Conservation (phyloP, 805 yeast genomes). For the Candida argentea region DNA sequence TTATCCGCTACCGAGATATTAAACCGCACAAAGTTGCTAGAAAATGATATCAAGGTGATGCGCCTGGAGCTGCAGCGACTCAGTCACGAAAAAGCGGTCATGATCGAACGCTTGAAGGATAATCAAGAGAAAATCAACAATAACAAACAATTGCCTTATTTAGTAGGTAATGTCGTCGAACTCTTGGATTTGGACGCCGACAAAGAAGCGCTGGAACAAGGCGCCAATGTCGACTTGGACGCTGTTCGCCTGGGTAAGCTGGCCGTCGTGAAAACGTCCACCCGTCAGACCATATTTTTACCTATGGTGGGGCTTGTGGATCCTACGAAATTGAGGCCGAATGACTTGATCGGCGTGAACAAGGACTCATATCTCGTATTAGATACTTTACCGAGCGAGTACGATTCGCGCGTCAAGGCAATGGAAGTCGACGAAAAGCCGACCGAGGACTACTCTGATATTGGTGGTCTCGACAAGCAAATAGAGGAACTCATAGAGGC, state of each 20-base stretch:
- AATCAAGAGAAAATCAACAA: constrained; percentile 93
- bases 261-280: constrained; percentile 96
- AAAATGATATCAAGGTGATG: constrained; percentile 93
- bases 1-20: constrained; percentile 74
- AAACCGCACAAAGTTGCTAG: constrained; percentile 79
- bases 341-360: constrained; percentile 94
- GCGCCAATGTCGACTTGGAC: constrained; percentile 90
- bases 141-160: constrained; percentile 89
- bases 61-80: constrained; percentile 84
- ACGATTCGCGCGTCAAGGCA: constrained; percentile 95
- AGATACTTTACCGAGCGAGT: constrained; percentile 94
- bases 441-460: constrained; percentile 91
- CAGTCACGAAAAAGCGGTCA: constrained; percentile 84
- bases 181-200: constrained; percentile 80
- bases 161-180: constrained; percentile 96
- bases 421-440: constrained; percentile 99
- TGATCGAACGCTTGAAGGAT: constrained; percentile 89
- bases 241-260: constrained; percentile 88
- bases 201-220: constrained; percentile 75
- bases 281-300: constrained; percentile 92
- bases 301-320: constrained; percentile 96
- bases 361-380: constrained; percentile 90
- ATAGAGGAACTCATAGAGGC: constrained; percentile 98
- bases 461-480: constrained; percentile 97
- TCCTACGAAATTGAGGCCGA: constrained; percentile 87